Evolutionary conservation across 1,284 basidiomycete genomes (phyloP).

Genomic region (Ganoderma sinense): DNA sequence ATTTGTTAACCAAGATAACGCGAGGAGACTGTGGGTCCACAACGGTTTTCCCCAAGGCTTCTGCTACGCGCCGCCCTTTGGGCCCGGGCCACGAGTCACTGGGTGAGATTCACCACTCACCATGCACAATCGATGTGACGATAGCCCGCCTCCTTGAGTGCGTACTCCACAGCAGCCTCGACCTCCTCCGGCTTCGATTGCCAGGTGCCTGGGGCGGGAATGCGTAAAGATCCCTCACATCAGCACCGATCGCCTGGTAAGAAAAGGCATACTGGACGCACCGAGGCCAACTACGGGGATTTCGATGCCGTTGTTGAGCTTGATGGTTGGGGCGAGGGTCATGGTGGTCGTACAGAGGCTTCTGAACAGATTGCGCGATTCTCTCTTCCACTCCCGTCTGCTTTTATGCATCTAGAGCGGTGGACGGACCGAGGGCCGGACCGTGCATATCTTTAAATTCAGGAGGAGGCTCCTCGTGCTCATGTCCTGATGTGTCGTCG

Average conservation of each 20-base stretch:
- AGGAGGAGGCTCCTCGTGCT: neutral
- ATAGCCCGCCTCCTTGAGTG: slow-evolving; percentile 78
- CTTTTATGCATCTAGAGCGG: neutral
- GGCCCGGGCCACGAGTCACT: neutral
- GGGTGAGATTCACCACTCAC: slow-evolving; percentile 44
- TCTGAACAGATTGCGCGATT: slow-evolving; percentile 4
- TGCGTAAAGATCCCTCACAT: slow-evolving; percentile 1
- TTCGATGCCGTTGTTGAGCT: slow-evolving; percentile 71
- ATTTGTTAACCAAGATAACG: no score
- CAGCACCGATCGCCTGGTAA: slow-evolving; percentile 6
- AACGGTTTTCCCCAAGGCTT: no score
- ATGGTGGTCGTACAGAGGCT: slow-evolving; percentile 13
- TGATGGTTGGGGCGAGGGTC: slow-evolving; percentile 53
- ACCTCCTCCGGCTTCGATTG: slow-evolving; percentile 80
- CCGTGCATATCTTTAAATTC: neutral
- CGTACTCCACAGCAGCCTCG: slow-evolving; percentile 71
- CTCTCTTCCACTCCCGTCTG: neutral
- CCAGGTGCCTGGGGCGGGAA: slow-evolving; percentile 71
- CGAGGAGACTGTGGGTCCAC: no score
- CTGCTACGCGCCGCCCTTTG: neutral
- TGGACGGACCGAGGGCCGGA: slow-evolving; percentile 13
- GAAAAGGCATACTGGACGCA: slow-evolving; percentile 31
- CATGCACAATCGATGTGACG: slow-evolving; percentile 84
- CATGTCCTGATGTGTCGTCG: neutral
- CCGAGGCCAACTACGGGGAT: slow-evolving; percentile 83